These are phyloP conservation scores for Corylus heterophylla DNA, from an alignment of 306 rosid genomes.

Conservation along the genomic window DNA sequence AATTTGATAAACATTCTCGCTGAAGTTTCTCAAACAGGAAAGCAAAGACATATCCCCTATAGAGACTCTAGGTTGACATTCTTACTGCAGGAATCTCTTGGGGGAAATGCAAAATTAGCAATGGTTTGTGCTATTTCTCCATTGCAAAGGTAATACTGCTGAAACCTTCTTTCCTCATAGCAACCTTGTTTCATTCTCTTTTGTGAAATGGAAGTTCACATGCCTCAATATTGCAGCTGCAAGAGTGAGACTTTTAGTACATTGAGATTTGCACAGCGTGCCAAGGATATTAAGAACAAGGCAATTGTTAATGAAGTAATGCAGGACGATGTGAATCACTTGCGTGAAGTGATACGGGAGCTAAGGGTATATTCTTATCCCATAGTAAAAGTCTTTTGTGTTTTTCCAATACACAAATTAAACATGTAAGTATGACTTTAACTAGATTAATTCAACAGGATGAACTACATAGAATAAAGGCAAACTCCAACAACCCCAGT, in stretches of 20 bases:
- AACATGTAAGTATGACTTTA: slow-evolving; percentile 29
- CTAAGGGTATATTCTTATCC: slow-evolving; percentile 64
- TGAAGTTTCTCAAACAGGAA: slow-evolving; percentile 97
- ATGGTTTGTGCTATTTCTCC: slow-evolving; percentile 99
- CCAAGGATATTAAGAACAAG: slow-evolving; percentile 95
- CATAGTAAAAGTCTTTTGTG: slow-evolving; percentile 19
- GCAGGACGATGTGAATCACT: slow-evolving; percentile 83
- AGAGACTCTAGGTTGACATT: slow-evolving; percentile 97
- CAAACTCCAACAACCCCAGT: slow-evolving; percentile 53
- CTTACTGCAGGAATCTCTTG: slow-evolving; percentile 95
- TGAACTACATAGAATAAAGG: slow-evolving; percentile 82
- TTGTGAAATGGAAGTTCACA: slow-evolving; percentile 28
- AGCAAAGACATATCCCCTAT: slow-evolving; percentile 95
- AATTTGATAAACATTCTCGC: slow-evolving; percentile 98
- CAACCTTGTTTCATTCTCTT: slow-evolving; percentile 15
- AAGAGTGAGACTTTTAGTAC: slow-evolving; percentile 97
- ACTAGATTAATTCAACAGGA: slow-evolving; percentile 55
- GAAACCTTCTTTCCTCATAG: slow-evolving; percentile 15
- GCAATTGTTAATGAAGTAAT: slow-evolving; percentile 95
- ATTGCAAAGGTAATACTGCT: slow-evolving; percentile 65
- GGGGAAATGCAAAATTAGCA: slow-evolving; percentile 98
- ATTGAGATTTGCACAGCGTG: slow-evolving; percentile 96
- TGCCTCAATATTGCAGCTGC: slow-evolving; percentile 59
- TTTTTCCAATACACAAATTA: slow-evolving; percentile 13
- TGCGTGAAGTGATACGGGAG: slow-evolving; percentile 90